phyloP scores from a whole-genome alignment of 73 alveolate genomes.

The Breviolum minutum region DNA sequence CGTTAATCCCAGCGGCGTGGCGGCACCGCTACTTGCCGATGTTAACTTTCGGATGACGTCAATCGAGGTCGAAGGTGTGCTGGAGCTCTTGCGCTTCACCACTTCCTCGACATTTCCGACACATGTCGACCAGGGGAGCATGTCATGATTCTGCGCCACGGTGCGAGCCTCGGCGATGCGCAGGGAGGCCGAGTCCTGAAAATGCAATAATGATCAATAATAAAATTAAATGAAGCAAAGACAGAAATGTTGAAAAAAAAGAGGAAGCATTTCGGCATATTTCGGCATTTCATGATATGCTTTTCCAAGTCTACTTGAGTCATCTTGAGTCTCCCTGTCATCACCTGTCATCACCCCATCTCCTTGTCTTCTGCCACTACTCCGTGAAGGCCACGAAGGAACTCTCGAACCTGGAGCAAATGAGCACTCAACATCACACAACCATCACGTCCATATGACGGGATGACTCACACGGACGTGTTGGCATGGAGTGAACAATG shows the following conservation, averaged over 20 bases:
- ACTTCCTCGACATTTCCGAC: background rate
- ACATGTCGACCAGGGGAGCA: background rate
- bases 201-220: background rate
- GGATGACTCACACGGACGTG: background rate
- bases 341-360: background rate
- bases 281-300: too few species aligned
- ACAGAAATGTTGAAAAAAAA: too few species aligned
- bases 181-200: conserved; percentile 6
- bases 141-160: too few species aligned
- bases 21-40: background rate
- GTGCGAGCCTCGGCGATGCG: background rate
- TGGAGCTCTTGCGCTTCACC: conserved; percentile 18
- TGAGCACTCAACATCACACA: background rate
- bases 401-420: conserved; percentile 27
- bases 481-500: background rate
- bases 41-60: conserved; percentile 42
- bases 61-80: background rate
- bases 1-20: background rate
- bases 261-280: too few species aligned
- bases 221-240: too few species aligned
- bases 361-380: conserved; percentile 93
- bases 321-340: too few species aligned
- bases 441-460: background rate
- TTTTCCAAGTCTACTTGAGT: too few species aligned
- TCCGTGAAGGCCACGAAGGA: conserved; percentile 71